phyloP scores from a whole-genome alignment of 2,329 filamentous ascomycete species.

The Fusarium agapanthi region DNA sequence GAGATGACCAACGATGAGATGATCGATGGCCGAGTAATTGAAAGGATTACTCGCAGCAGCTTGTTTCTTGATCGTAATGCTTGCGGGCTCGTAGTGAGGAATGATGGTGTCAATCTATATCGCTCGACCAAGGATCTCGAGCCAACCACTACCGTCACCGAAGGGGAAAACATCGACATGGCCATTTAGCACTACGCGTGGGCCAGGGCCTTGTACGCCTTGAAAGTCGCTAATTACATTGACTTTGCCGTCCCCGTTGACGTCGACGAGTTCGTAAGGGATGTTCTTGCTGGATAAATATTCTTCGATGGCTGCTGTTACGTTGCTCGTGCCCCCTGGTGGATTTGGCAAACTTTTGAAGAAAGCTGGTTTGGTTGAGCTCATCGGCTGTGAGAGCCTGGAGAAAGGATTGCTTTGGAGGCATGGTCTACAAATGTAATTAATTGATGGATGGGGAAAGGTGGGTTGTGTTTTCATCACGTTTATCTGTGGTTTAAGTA shows the following conservation, averaged over 20 bases:
- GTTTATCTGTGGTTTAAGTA: neutral
- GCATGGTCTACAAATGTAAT: neutral
- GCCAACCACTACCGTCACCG: neutral
- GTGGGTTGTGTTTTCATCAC: no score
- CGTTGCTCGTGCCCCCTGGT: neutral
- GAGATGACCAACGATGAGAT: neutral
- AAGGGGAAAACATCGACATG: constrained; percentile 1
- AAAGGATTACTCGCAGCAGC: neutral
- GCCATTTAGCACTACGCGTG: neutral
- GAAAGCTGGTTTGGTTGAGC: neutral
- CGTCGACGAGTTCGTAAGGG: neutral
- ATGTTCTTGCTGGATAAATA: neutral
- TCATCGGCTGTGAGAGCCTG: neutral
- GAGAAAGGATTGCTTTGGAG: neutral
- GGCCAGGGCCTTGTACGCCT: neutral
- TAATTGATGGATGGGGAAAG: neutral
- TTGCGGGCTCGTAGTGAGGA: neutral
- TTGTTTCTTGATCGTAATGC: neutral
- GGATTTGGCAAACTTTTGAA: constrained; percentile 1
- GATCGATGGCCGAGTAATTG: neutral
- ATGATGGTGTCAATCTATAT: neutral
- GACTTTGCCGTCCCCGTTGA: neutral
- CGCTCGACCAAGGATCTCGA: neutral
- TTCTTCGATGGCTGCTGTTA: neutral
- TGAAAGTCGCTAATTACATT: neutral